Conservation (phyloP, 2,329 filamentous ascomycete genomes). For the Pezicula carpinea region DNA sequence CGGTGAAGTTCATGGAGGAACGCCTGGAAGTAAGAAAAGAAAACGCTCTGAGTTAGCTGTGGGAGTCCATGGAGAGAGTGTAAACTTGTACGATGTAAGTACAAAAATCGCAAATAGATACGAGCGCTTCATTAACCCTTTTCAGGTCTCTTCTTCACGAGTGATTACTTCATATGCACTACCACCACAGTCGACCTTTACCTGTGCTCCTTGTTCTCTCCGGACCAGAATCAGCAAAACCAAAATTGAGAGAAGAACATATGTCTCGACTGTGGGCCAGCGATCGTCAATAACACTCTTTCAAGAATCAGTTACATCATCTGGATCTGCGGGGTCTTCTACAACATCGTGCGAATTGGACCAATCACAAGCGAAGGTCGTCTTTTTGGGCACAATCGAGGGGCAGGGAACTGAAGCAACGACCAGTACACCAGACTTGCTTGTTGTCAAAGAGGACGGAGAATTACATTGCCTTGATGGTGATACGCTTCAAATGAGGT, state of each 20-base stretch:
- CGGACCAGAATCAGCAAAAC: constrained; percentile 39
- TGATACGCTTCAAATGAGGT: constrained; percentile 45
- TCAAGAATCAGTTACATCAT: constrained; percentile 48
- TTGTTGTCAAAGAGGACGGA: constrained; percentile 57
- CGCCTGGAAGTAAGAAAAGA: constrained; percentile 52
- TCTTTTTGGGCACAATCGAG: constrained; percentile 36
- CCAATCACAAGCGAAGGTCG: constrained; percentile 32
- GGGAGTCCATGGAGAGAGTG: constrained; percentile 60
- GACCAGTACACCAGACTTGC: constrained; percentile 32
- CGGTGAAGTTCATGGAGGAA: constrained; percentile 57
- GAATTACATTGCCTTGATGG: constrained; percentile 56
- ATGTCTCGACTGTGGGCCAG: constrained; percentile 47
- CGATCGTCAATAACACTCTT: constrained; percentile 53
- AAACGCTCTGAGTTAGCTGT: constrained; percentile 60
- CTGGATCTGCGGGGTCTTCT: constrained; percentile 48
- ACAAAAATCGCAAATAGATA: background rate
- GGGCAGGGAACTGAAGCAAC: constrained; percentile 7
- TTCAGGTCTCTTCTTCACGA: constrained; percentile 54
- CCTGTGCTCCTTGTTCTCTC: constrained; percentile 56
- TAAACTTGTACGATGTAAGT: constrained; percentile 62
- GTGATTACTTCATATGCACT: constrained; percentile 64
- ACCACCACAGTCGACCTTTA: constrained; percentile 59
- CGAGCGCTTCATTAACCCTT: background rate
- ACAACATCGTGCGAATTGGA: constrained; percentile 41
- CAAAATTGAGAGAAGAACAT: constrained; percentile 54